Evolutionary conservation across 2,329 filamentous ascomycete species (phyloP), one percentile per base, ranked within the genome.

Genomic region (Ascochyta fabae): DNA sequence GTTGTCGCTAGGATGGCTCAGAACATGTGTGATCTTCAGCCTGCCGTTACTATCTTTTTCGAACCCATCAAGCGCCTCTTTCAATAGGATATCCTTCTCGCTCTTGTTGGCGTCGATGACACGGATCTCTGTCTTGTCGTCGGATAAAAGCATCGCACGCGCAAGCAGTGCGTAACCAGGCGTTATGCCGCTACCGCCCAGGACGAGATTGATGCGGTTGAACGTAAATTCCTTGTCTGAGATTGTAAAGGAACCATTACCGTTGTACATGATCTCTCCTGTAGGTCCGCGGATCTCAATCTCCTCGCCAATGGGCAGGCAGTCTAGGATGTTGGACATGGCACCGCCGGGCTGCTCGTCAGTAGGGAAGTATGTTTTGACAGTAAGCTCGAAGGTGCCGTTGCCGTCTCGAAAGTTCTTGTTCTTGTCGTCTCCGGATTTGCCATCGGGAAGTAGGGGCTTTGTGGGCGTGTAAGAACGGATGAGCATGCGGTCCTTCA

Each of bases 311-410:
- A 80, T 60, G 0, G 76, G 76, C 49, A 84, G 77, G 61, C 75
- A 80, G 65, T 84, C 80, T 3, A 84, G 77, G 46, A 84, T 79
- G 53, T 83, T 83, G 38, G 75, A 79, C 70, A 85, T 77, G 9
- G 82, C 81, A n/a, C 82, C 81, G 13, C 82, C 82, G 1, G 82
- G 81, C 58, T 83, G 79, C 2, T 71, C 68, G 0, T 71, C 58
- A 34, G 71, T 75, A 0, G 82, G 81, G 51, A 80, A 81, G 62
- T 84, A 84, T 0, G 81, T 83, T 60, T 84, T 83, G 74, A 66
- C 56, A 4, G 65, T 65, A n/a, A 66, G 56, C 26, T 66, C 59
- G 38, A 66, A 67, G 13, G 59, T 66, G 47, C 62, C 59, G 10
- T 50, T 56, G 24, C 61, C 59, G 47, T 62, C 59, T 46, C 26